Base-by-base conservation (phyloP, 2,329 filamentous ascomycete genomes). In the Coniella vitis region DNA sequence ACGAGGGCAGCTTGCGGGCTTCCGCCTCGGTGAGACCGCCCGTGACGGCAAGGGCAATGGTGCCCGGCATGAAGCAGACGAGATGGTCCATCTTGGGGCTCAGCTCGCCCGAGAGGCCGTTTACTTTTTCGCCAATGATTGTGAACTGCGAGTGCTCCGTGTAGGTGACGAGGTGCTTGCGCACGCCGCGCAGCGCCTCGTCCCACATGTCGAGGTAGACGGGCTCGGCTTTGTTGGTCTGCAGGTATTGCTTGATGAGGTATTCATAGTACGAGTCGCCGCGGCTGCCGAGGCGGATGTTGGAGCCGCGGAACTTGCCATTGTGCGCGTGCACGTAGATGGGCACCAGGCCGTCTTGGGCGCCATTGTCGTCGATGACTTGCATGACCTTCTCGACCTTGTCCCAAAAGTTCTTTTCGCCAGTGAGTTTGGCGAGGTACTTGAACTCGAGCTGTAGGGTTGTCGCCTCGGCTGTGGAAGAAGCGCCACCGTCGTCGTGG, bases 211-310 rank as follows among this genome's bases (percentile, higher is more conserved):
- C 87, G 56, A 84, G 75, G 66, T 98, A 98, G 14, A 97, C 70
- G 0, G 82, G 75, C 64, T 98, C 91, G 61, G 90, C 76, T 63
- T 86, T 82, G 49, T 87, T 87, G 12, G 93, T 98, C 67, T 98
- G 93, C 17, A 96, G 75, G 63, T 95, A 97, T 65, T 98, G 93
- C 71, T 98, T 98, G 73, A 97, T 94, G 44, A 98, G 80, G 65
- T 98, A 98, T 69, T 98, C 89, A 69, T 98, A 98, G 69, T 97
- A 98, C 41, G 90, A 96, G 70, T 98, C 93, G 39, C 93, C 93
- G 53, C 93, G 81, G 64, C 89, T 96, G 35, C 93, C 93, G 19
- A 97, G 76, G 16, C 93, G 86, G 60, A 98, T 91, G 61, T 96
- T 95, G 17, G 81, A 69, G 17, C 88, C 89, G 44, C 81, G 78